phyloP scores from a whole-genome alignment of 805 yeast species.

The Lipomyces yamadae region DNA sequence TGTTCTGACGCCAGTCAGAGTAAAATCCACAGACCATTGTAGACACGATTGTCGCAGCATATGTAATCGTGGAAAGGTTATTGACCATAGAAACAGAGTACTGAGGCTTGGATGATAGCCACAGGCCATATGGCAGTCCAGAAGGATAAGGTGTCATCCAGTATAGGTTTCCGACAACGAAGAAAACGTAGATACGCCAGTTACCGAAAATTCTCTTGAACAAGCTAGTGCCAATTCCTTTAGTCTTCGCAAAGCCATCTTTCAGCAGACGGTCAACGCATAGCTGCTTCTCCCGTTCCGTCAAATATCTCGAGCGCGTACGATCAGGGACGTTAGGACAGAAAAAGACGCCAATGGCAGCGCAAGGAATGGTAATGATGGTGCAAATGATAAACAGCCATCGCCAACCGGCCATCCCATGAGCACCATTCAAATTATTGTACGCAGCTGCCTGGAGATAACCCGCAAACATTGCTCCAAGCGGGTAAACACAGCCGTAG shows the following conservation, averaged over 20 bases:
- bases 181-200: constrained; percentile 32
- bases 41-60: constrained; percentile 60
- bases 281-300: constrained; percentile 61
- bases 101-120: constrained; percentile 16
- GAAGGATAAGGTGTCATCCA: constrained; percentile 36
- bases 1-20: constrained; percentile 52
- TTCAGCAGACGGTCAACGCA: constrained; percentile 52
- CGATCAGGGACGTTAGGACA: constrained; percentile 71
- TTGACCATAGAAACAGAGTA: constrained; percentile 42
- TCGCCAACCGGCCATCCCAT: constrained; percentile 69
- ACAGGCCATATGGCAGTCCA: constrained; percentile 25
- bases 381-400: constrained; percentile 75
- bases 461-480: constrained; percentile 67
- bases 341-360: constrained; percentile 57
- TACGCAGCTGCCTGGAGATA: constrained; percentile 63
- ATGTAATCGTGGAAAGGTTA: constrained; percentile 60
- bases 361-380: constrained; percentile 60
- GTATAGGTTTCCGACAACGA: constrained; percentile 20
- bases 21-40: constrained; percentile 35
- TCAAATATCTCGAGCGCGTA: constrained; percentile 63
- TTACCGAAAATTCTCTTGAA: constrained; percentile 26
- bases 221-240: constrained; percentile 26
- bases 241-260: constrained; percentile 30
- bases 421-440: constrained; percentile 52
- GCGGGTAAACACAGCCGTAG: constrained; percentile 63